Percentiles rank a stretch among this genome's conserved stretches.
Conservation (phyloP, 2,329 filamentous ascomycete genomes). For the Trichoderma sp. region DNA sequence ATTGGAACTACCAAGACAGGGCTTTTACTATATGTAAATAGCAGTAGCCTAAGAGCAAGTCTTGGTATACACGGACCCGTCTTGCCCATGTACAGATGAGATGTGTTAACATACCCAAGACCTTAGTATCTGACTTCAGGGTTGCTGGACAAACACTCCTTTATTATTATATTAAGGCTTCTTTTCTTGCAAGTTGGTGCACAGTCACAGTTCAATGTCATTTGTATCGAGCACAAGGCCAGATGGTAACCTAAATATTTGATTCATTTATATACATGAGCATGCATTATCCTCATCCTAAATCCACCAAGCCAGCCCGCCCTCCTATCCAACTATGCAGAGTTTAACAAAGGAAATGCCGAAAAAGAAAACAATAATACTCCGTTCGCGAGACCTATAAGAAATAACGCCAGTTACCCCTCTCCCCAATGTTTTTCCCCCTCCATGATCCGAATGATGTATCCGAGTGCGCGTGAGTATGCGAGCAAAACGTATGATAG, state of each 20-base stretch:
- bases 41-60: no score
- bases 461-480: no score
- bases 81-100: no score
- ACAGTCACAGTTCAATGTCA: not conserved
- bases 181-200: not conserved
- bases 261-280: not conserved
- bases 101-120: no score
- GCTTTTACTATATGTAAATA: no score
- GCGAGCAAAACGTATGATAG: not conserved
- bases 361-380: not conserved
- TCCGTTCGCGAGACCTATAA: not conserved
- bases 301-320: not conserved
- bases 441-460: not conserved
- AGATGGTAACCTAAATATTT: not conserved
- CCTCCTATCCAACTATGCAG: not conserved
- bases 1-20: no score
- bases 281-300: not conserved
- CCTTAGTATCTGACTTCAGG: not conserved
- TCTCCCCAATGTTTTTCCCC: not conserved
- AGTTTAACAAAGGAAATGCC: not conserved
- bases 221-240: not conserved
- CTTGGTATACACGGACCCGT: no score
- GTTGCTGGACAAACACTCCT: not conserved
- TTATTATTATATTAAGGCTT: not conserved
- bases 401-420: not conserved